A percentile compares a stretch with the other conserved stretches of the same genome.
Evolutionary conservation across 345 rosid genomes (phyloP).

Genomic region (Eucalyptus virginea): DNA sequence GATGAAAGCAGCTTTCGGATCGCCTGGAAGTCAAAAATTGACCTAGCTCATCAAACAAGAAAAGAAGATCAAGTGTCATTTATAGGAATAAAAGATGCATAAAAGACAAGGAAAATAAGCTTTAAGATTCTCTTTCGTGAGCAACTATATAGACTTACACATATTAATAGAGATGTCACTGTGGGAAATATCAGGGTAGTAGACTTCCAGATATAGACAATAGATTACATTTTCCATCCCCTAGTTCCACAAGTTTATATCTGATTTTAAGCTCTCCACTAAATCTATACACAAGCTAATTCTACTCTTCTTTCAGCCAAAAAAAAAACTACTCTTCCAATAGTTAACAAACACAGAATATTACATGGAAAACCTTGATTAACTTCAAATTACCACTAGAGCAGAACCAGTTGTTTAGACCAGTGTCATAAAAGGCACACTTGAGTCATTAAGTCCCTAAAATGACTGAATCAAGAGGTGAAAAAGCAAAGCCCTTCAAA

Average conservation of each 20-base stretch:
- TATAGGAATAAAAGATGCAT: not conserved
- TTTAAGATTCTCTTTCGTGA: not conserved
- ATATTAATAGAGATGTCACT: not conserved
- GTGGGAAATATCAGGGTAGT: not conserved
- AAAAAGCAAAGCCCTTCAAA: not conserved
- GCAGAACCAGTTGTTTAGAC: not conserved
- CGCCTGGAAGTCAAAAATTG: slow-evolving; percentile 85
- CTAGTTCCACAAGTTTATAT: not conserved
- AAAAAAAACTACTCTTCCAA: not conserved
- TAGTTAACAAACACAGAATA: not conserved
- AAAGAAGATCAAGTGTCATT: not conserved
- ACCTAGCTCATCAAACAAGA: slow-evolving; percentile 30
- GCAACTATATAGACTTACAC: not conserved
- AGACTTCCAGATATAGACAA: not conserved
- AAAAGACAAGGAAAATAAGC: not conserved
- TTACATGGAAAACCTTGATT: not conserved
- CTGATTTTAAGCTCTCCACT: not conserved
- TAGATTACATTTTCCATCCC: not conserved
- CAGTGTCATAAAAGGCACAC: not conserved
- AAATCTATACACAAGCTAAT: not conserved
- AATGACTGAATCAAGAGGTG: not conserved
- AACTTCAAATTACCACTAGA: not conserved
- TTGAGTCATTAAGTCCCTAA: not conserved
- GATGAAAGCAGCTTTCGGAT: slow-evolving; percentile 70
- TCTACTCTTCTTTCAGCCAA: not conserved